A percentile compares a stretch with the other conserved stretches of the same genome.
These are phyloP conservation scores for Plenodomus biglobosus DNA, from an alignment of 2,329 filamentous ascomycete species.

Conservation along the genomic window DNA sequence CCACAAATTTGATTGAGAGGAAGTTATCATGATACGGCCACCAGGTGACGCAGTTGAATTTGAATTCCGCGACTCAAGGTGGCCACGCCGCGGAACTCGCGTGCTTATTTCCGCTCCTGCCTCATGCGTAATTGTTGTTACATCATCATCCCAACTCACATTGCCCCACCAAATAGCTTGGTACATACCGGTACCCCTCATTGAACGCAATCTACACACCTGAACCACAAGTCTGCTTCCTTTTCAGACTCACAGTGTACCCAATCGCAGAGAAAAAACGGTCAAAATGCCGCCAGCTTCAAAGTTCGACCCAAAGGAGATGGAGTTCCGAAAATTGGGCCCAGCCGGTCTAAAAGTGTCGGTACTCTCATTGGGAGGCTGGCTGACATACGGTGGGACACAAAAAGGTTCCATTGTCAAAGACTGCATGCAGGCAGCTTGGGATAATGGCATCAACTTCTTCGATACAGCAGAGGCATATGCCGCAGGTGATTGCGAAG, in stretches of 20 bases:
- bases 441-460: conserved; percentile 55
- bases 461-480: conserved; percentile 57
- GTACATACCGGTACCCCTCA: conserved; percentile 17
- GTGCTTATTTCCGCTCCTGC: background rate
- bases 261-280: background rate
- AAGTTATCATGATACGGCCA: background rate
- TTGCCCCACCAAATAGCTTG: conserved; percentile 12
- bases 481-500: conserved; percentile 62
- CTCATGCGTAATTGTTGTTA: conserved; percentile 8
- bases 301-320: conserved; percentile 55
- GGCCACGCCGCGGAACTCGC: background rate
- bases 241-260: background rate
- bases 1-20: too few relatives aligned
- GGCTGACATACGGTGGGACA: conserved; percentile 53
- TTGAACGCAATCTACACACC: background rate
- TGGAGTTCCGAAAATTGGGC: conserved; percentile 37
- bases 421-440: conserved; percentile 54
- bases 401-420: conserved; percentile 52
- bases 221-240: background rate
- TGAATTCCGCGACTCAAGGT: background rate
- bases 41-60: background rate
- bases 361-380: conserved; percentile 53
- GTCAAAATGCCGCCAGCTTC: conserved; percentile 44
- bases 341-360: conserved; percentile 53
- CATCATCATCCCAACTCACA: conserved; percentile 8